Base-by-base conservation (phyloP, 1,284 basidiomycete species). In the Heterobasidion annosum region DNA sequence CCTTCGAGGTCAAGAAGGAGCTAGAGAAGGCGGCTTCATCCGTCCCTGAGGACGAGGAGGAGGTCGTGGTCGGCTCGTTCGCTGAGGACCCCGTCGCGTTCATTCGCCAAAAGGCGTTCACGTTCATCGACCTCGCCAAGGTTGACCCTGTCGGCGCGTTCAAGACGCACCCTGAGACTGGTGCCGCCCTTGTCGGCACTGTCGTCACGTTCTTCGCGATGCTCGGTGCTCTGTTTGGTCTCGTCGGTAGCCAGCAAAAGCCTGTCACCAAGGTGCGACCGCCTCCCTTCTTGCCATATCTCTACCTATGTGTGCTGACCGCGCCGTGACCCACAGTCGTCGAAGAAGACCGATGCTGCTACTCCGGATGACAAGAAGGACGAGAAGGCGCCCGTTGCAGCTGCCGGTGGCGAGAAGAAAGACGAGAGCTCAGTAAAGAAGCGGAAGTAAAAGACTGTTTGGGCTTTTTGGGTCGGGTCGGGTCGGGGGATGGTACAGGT, bases 161-260 rank as follows among this genome's bases (percentile, higher is more conserved):
- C 77, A 88, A 86, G 75, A 74, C 83, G 34, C 81, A 90, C 61
- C 93, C 93, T 53, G 87, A 93, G 70, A 91, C 90, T 55, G 92
- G 85, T 63, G 88, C 79, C 53, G 88, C 82, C 59, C 75, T 96
- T 58, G 77, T 75, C 58, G 85, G 83, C 57, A 81, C 79, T 51
- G 63, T 91, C 53, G 76, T 94, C 63, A 91, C 88, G 47, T 67
- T 95, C 63, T 79, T 97, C 66, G 88, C 87, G 56, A 84, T 95
- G 81, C 70, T 97, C 61, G 88, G 83, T 59, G 80, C 82, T 52
- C 72, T 93, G 63, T 79, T 91, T 58, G 86, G 91, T 55, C 73
- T 94, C 64, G 78, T 92, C 67, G 86, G 90, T 58, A 77, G 77
- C 54, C 74, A 78, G 53, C 79, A 85, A 67, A 83, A 85, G 66